Evolutionary conservation across 2,329 filamentous ascomycete species (phyloP), one percentile per base, ranked within the genome.

Genomic region (Cadophora sp.): DNA sequence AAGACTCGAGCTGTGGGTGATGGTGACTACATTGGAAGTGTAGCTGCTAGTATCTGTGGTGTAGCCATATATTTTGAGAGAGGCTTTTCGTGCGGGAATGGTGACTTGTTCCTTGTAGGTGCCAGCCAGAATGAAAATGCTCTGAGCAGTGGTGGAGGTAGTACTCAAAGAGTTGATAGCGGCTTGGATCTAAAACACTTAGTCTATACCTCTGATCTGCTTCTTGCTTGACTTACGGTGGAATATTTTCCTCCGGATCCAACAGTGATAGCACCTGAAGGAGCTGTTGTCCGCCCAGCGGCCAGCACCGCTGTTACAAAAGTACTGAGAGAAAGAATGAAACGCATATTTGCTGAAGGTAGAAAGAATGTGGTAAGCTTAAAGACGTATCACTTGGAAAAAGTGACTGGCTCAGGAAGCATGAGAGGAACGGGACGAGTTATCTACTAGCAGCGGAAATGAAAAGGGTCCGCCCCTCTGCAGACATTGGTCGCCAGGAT

Each of bases 101-200:
- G 82, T 84, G 60, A 89, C 85, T 76, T 88, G 86, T 74, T 89
- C 86, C 14, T 79, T 79, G 79, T 89, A 89, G 50, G 83, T 87
- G 4, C 87, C 86, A 53, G 83, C 77, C 68, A 84, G 76, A 74
- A 88, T 85, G 79, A 87, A 87, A 76, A 88, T 85, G 70, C 79
- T 82, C 69, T 87, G 84, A 14, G 81, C 80, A 0, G 77, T 71
- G 14, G 82, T 83, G 9, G 80, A 80, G 3, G 79, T 78, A 3
- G 80, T 82, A 68, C 80, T 82, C n/a, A 87, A 78, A 19, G 84
- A 82, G 65, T 84, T 76, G 56, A 88, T 81, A 3, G 86, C 85
- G 31, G 79, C 76, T 77, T 84, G 82, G 61, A 87, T 79, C 79
- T 79, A 48, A 22, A 50, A 59, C 53, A 62, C 61, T 72, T 43